phyloP scores from a whole-genome alignment of 176 grass and related monocot genomes.

The Rhipidocladum racemiflorum region DNA sequence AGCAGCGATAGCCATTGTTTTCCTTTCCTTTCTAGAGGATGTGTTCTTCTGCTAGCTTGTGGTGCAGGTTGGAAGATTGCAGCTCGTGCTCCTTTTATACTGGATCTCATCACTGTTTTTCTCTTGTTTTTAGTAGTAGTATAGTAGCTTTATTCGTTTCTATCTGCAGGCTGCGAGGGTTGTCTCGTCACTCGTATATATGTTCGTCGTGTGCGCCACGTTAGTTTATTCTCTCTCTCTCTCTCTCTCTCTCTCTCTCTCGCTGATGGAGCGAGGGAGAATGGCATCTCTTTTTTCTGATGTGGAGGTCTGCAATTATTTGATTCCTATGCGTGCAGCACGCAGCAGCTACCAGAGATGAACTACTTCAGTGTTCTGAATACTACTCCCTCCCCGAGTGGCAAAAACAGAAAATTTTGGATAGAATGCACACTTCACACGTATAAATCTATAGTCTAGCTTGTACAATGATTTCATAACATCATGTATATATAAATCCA shows the following conservation, averaged over 20 bases:
- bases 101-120: background rate
- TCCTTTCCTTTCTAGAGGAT: background rate
- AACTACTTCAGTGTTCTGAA: background rate
- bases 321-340: slow-evolving; percentile 10
- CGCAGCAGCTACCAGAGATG: background rate
- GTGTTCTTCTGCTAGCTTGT: background rate
- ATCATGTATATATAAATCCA: too few species aligned
- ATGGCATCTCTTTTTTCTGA: slow-evolving; percentile 8
- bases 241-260: too few species aligned
- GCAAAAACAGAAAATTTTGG: too few species aligned
- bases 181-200: background rate
- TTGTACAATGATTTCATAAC: too few species aligned
- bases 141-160: slow-evolving; percentile 31
- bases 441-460: too few species aligned
- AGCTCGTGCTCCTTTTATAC: slow-evolving; percentile 33
- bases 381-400: too few species aligned
- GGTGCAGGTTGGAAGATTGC: background rate
- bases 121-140: too few species aligned
- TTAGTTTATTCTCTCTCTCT: background rate
- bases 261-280: background rate
- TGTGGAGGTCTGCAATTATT: slow-evolving; percentile 11
- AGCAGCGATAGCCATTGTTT: background rate
- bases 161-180: slow-evolving; percentile 29
- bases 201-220: background rate
- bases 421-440: too few species aligned